Evolutionary conservation across 371 early-diverging fungal species (phyloP), one percentile per base, ranked within the genome.

Genomic region (Apophysomyces elegans): DNA sequence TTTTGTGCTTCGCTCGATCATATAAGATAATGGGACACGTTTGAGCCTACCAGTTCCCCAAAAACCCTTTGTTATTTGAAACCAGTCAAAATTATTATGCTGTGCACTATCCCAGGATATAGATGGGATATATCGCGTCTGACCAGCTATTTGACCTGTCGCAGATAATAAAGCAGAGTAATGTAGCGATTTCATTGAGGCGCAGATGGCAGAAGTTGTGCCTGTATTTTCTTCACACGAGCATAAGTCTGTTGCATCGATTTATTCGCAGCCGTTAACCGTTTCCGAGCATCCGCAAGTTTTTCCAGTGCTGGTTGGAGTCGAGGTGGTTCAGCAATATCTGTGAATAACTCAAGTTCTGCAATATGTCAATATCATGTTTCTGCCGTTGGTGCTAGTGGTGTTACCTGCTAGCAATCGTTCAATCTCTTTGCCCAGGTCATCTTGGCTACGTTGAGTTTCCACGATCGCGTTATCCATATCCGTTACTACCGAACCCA

Each of bases 391-490:
- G n/a, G 5, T 7, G 0, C 9, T 50, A 39, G 37, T 46, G 38
- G 32, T 39, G 65, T 44, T 79, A 84, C 87, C 87, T 63, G 85
- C 79, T 59, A 82, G 69, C 16, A 87, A 59, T 8, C 84, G 79
- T 46, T 85, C 87, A 65, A 87, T 84, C 66, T 87, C 87, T 62
- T 84, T 80, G 32, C 82, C 78, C 32, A 87, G 74, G 6, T 84
- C 84, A 32, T 74, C 66, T 62, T 87, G 87, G 38, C 85, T 84
- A 61, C 79, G 74, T 61, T 83, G 79, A 3, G 80, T 78, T n/a
- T 79, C 75, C 26, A 75, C 62, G 26, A 87, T 80, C 6, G 82
- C 78, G 50, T 80, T 77, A 58, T 87, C 86, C 71, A 85, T 84
- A 60, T 84, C 85, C 14, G 76, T 64, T 0, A 85, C 74, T 13